Base-by-base conservation (phyloP, 2,329 filamentous ascomycete species). In the Phoma sp. region DNA sequence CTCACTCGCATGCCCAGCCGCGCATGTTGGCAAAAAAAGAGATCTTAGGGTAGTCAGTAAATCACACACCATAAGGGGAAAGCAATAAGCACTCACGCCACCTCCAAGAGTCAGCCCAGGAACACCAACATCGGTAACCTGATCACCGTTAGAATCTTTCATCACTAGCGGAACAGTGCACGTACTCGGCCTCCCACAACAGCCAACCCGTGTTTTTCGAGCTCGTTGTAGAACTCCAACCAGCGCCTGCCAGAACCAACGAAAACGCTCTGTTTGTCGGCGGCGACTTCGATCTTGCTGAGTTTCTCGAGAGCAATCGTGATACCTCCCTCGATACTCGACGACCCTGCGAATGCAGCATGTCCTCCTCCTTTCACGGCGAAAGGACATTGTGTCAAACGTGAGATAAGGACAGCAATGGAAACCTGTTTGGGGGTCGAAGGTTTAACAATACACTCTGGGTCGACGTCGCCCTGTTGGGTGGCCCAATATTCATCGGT, bases 341-440 rank as follows among this genome's bases (percentile, higher is more conserved):
- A 71, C 9, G 60, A 56, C 8, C 69, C 70, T 23, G 62, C 62
- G 29, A 63, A 65, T 2, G 64, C 61, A 41, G 64, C 60, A 50
- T 70, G 68, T 2, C 68, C 65, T 5, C 62, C 63, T 24, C 75
- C 72, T 48, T 76, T 77, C 3, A 80, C 69, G 4, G 76, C 75
- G 48, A 78, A 78, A 74, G 62, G 65, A 39, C 70, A 74, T 43
- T 60, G 61, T 7, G 62, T 64, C 2, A 68, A 43, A 9, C 65
- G 59, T 4, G 67, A 64, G 7, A 70, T 24, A 2, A 69, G 50
- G 11, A 71, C 52, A 3, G 47, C 29, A 30, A 11, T 30, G 3
- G 29, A 30, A 7, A 30, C 29, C 29, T 7, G 29, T 11, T 30
- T 7, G 29, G 11, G 11, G 3, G 7, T 7, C 29, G 7, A 30